These are phyloP conservation scores for Hypsizygus marmoreus DNA, from an alignment of 768 basidiomycete species.

Conservation along the genomic window DNA sequence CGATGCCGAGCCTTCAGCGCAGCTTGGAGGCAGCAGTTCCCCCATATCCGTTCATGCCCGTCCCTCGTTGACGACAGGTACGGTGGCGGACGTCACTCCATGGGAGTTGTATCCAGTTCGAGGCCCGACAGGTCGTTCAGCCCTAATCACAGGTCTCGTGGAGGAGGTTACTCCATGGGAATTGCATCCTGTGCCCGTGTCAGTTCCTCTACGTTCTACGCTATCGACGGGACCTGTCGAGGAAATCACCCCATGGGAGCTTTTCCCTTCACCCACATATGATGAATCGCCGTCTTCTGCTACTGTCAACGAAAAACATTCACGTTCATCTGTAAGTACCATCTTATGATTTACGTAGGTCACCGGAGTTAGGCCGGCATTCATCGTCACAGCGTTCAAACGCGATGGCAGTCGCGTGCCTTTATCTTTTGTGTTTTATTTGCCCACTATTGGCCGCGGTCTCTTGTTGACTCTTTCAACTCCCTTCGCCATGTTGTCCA, in stretches of 20 bases:
- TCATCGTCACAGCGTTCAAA: conserved; percentile 8
- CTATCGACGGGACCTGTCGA: conserved; percentile 28
- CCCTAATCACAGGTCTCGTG: conserved; percentile 23
- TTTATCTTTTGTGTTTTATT: conserved; percentile 3
- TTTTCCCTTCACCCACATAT: conserved; percentile 21
- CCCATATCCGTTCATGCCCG: conserved; percentile 14
- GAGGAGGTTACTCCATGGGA: conserved; percentile 35
- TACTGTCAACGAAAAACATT: conserved; percentile 11
- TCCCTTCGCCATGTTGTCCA: conserved; percentile 16
- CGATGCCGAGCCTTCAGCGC: conserved; percentile 5
- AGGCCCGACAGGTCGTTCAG: conserved; percentile 20
- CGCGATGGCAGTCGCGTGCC: conserved; percentile 3
- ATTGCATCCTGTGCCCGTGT: conserved; percentile 28
- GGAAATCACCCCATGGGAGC: conserved; percentile 36
- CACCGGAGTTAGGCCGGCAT: conserved; percentile 12
- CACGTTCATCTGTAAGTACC: conserved; percentile 22
- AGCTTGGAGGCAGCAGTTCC: conserved; percentile 12
- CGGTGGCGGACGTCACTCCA: conserved; percentile 29
- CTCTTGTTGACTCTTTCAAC: conserved; percentile 7
- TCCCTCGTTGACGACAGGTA: conserved; percentile 19
- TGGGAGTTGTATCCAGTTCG: conserved; percentile 29
- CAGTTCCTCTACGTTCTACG: conserved; percentile 20
- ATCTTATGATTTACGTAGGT: conserved; percentile 12
- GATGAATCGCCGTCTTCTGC: conserved; percentile 3
- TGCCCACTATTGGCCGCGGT: background rate